Evolutionary conservation across 257 asterid species (phyloP).

Genomic region (Salvia splendens): DNA sequence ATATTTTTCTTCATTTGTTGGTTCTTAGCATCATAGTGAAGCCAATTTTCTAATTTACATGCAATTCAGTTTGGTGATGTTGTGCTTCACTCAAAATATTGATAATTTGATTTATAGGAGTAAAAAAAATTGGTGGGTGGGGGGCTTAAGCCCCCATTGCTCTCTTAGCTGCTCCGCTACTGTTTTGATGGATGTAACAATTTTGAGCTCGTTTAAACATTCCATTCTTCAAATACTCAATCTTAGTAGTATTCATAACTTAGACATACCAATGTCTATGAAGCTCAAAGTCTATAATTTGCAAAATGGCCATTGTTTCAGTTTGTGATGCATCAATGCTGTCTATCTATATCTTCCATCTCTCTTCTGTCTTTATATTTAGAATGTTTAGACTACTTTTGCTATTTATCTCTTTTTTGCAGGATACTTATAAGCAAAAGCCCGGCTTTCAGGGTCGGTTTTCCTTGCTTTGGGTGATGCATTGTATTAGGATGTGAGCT

Average conservation of each 20-base stretch:
- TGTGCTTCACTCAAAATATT: too few species aligned
- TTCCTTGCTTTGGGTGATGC: background rate
- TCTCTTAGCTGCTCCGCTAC: too few species aligned
- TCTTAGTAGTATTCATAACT: too few species aligned
- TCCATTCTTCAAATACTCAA: too few species aligned
- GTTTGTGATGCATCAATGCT: background rate
- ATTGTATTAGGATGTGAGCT: background rate
- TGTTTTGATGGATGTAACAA: too few species aligned
- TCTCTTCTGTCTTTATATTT: background rate
- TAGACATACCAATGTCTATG: background rate
- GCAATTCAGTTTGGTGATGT: too few species aligned
- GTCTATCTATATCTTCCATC: background rate
- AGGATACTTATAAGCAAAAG: background rate
- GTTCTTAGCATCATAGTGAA: background rate
- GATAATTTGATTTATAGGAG: too few species aligned
- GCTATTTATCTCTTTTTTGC: background rate
- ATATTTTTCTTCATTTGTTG: background rate
- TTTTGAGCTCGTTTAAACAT: too few species aligned
- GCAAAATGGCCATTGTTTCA: slow-evolving; percentile 1
- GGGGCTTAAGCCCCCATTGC: too few species aligned
- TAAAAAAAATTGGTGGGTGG: too few species aligned
- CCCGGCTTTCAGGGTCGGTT: slow-evolving; percentile 1
- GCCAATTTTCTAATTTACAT: too few species aligned
- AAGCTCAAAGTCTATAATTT: background rate
- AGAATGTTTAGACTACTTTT: background rate